Base-by-base conservation (phyloP, 371 early-diverging fungal species). In the Apophysomyces sp. region DNA sequence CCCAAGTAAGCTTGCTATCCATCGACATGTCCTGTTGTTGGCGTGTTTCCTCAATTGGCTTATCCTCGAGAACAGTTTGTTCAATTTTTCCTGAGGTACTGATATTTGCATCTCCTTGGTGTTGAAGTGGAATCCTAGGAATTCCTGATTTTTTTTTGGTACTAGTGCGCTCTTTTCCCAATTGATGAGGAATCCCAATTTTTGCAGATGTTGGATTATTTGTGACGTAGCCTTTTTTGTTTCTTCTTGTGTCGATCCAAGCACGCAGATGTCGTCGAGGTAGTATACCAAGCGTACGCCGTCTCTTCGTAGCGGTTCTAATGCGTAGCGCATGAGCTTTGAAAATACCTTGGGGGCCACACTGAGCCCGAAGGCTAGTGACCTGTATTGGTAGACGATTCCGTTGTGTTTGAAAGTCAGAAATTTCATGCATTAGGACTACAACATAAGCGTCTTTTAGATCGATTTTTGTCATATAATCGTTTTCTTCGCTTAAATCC, bases 201-300 rank as follows among this genome's bases (percentile, higher is more conserved):
- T 9, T 2, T 21, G n/a, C 28, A 61, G 40, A 16, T 61, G 54
- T 12, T n/a, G 6, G 4, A 12, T 15, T 6, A 56, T 6, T 0
- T 6, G 2, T 18, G 2, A 6, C 1, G 44, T 18, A 2, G n/a
- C 3, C 0, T 34, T 32, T 2, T 36, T 30, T 34, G 51, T 29
- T 31, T 44, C 49, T 34, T 54, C 49, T 16, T 34, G 13, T 34
- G 60, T 27, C 12, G 31, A 29, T 31, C 6, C 60, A 37, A 65
- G 34, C 5, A 65, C 31, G 29, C 65, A 65, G 24, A 65, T 51
- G 31, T 65, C 65, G 60, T 65, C 65, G 18, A 65, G 60, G 39
- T 65, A 65, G 52, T 36, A 59, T 13, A 55, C 58, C 21, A 55
- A 31, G 2, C 55, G 60, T 8, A 54, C 30, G 11, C 65, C 59